Conservation (phyloP, 1,139 yeast genomes). For the Hansenula lynferdii region DNA sequence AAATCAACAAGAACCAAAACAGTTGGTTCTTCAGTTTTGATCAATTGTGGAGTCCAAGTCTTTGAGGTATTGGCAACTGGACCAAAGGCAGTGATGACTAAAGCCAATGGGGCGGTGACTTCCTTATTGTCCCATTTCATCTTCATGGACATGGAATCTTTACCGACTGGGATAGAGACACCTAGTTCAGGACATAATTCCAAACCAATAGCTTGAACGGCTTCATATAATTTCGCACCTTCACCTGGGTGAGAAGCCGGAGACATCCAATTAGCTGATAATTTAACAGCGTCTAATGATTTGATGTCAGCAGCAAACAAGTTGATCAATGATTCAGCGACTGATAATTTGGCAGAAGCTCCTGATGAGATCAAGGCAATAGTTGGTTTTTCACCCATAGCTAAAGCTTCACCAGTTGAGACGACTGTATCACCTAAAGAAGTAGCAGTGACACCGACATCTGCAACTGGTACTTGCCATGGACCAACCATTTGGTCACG, state of each 20-base stretch:
- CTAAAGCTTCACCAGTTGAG: constrained; percentile 90
- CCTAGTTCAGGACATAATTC: constrained; percentile 94
- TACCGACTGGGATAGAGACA: constrained; percentile 93
- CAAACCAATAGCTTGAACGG: constrained; percentile 93
- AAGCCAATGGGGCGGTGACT: constrained; percentile 93
- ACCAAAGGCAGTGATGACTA: constrained; percentile 87
- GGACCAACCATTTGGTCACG: constrained; percentile 99
- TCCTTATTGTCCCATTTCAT: constrained; percentile 96
- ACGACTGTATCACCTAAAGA: constrained; percentile 73
- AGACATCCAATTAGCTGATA: constrained; percentile 99
- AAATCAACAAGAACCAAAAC: constrained; percentile 78
- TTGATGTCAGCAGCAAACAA: constrained; percentile 87
- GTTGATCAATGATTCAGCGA: constrained; percentile 91
- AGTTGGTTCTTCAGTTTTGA: constrained; percentile 44
- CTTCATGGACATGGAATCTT: constrained; percentile 99
- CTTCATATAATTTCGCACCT: constrained; percentile 92
- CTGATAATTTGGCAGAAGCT: constrained; percentile 96
- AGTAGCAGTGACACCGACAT: constrained; percentile 94
- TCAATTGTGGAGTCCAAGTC: constrained; percentile 94
- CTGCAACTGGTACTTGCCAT: constrained; percentile 99
- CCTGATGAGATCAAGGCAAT: constrained; percentile 87
- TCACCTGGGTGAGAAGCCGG: constrained; percentile 96
- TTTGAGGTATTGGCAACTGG: constrained; percentile 80
- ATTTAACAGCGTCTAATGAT: constrained; percentile 67
- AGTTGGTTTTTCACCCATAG: constrained; percentile 96